A percentile compares a stretch with the other conserved stretches of the same genome.
Evolutionary conservation across 495 filamentous ascomycete species (phyloP).

Genomic region (Chlorociboria aeruginascens): DNA sequence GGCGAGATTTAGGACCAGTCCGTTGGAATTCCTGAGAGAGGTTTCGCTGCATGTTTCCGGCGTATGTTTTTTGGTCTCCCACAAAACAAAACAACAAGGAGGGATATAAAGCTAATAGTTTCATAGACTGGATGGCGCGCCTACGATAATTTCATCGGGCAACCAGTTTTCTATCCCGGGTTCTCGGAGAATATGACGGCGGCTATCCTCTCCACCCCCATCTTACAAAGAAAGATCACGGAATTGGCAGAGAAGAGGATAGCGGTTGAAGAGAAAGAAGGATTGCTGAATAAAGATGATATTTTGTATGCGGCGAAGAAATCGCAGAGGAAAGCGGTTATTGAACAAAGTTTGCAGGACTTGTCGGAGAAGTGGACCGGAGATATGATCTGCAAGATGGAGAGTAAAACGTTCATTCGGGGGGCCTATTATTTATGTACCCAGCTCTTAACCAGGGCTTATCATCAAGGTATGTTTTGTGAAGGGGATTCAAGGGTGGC

Average conservation of each 20-base stretch:
- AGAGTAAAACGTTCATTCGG: conserved; percentile 86
- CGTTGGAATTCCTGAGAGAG: conserved; percentile 73
- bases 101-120: too few relatives aligned
- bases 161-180: conserved; percentile 85
- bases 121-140: conserved; percentile 67
- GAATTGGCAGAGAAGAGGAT: conserved; percentile 68
- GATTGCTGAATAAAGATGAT: conserved; percentile 42
- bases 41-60: conserved; percentile 83
- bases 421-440: conserved; percentile 82
- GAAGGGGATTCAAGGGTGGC: not conserved
- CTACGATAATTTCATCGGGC: conserved; percentile 82
- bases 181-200: conserved; percentile 84
- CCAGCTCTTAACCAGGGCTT: conserved; percentile 81
- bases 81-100: too few relatives aligned
- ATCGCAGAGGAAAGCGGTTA: conserved; percentile 42
- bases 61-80: not conserved
- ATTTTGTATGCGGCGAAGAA: conserved; percentile 36
- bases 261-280: conserved; percentile 61
- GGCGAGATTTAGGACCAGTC: conserved; percentile 57
- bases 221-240: conserved; percentile 60
- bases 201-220: conserved; percentile 57
- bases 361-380: conserved; percentile 64
- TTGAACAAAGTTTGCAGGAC: conserved; percentile 47
- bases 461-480: conserved; percentile 63
- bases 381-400: conserved; percentile 98